Evolutionary conservation across 2,329 filamentous ascomycete genomes (phyloP).

Genomic region (Fragosphaeria purpurea): DNA sequence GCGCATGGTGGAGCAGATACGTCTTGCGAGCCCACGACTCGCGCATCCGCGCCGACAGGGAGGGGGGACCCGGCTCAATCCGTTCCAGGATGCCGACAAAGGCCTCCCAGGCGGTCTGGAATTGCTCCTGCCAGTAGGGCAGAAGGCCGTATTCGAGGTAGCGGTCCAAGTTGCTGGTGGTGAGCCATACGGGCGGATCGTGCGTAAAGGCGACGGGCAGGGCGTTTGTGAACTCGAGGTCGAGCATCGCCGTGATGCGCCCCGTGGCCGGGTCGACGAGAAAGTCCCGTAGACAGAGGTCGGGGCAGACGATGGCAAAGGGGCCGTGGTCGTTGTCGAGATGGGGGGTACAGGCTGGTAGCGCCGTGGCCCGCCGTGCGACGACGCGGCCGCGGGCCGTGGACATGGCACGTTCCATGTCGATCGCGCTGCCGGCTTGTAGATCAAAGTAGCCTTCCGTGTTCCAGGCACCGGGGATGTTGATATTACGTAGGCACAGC

Average conservation of each 20-base stretch:
- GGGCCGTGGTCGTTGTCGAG: too few species aligned
- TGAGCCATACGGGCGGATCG: slow-evolving; percentile 25
- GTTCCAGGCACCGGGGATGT: slow-evolving; percentile 3
- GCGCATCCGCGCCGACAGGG: too few species aligned
- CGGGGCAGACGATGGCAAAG: slow-evolving; percentile 32
- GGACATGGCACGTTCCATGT: slow-evolving; percentile 19
- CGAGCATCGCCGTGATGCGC: slow-evolving; percentile 26
- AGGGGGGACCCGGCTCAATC: too few species aligned
- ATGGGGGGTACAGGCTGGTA: too few species aligned
- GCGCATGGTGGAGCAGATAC: too few species aligned
- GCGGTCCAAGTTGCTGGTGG: too few species aligned
- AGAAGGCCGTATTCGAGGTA: too few species aligned
- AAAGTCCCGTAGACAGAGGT: slow-evolving; percentile 29
- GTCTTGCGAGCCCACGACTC: too few species aligned
- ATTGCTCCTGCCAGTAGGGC: too few species aligned
- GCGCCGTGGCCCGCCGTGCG: too few species aligned
- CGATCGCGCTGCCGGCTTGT: slow-evolving; percentile 9
- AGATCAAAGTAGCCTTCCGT: background rate
- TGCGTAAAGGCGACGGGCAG: slow-evolving; percentile 29
- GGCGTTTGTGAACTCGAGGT: slow-evolving; percentile 31
- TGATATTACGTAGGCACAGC: slow-evolving; percentile 1
- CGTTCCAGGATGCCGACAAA: too few species aligned
- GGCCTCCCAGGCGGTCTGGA: too few species aligned
- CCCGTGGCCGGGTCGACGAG: slow-evolving; percentile 25
- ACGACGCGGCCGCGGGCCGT: slow-evolving; percentile 21